A percentile compares a stretch with the other conserved stretches of the same genome.
Evolutionary conservation across 2,329 filamentous ascomycete genomes (phyloP).

Genomic region (Ascochyta lentis): DNA sequence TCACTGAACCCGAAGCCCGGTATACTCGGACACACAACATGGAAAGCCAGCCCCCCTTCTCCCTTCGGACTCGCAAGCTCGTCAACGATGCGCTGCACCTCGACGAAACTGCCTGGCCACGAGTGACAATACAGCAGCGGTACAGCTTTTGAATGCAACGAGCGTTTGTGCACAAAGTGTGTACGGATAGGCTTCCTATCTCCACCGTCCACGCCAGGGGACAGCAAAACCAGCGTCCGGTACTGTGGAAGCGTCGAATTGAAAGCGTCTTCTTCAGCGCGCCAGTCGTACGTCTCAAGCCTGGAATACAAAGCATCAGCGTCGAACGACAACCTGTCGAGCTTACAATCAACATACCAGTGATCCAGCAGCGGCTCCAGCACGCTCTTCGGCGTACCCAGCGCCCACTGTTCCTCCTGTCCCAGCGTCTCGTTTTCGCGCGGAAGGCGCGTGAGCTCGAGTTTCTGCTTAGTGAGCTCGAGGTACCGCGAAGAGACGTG

Average conservation of each 20-base stretch:
- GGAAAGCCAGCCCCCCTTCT: conserved; percentile 58
- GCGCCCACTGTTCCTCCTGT: conserved; percentile 53
- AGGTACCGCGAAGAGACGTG: conserved; percentile 69
- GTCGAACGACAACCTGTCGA: too few relatives aligned
- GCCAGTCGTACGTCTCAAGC: conserved; percentile 72
- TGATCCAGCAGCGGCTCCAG: conserved; percentile 71
- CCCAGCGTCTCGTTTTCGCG: conserved; percentile 1
- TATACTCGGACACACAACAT: conserved; percentile 70
- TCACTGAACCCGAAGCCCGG: conserved; percentile 74
- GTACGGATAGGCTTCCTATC: conserved; percentile 55
- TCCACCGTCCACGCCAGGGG: not conserved
- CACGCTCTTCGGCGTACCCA: conserved; percentile 63
- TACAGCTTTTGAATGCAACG: conserved; percentile 61
- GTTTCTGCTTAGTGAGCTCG: conserved; percentile 70
- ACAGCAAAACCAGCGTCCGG: conserved; percentile 60
- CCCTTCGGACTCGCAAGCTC: conserved; percentile 61
- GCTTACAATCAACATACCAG: conserved; percentile 53
- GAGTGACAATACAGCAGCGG: conserved; percentile 70
- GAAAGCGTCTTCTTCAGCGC: conserved; percentile 63
- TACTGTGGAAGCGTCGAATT: conserved; percentile 69
- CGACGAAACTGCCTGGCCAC: conserved; percentile 70
- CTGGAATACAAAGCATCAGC: conserved; percentile 31
- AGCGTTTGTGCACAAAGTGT: conserved; percentile 70
- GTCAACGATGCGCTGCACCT: conserved; percentile 63
- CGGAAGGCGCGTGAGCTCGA: conserved; percentile 49